phyloP scores from a whole-genome alignment of 495 filamentous ascomycete species.

The Clohesyomyces aquaticus region DNA sequence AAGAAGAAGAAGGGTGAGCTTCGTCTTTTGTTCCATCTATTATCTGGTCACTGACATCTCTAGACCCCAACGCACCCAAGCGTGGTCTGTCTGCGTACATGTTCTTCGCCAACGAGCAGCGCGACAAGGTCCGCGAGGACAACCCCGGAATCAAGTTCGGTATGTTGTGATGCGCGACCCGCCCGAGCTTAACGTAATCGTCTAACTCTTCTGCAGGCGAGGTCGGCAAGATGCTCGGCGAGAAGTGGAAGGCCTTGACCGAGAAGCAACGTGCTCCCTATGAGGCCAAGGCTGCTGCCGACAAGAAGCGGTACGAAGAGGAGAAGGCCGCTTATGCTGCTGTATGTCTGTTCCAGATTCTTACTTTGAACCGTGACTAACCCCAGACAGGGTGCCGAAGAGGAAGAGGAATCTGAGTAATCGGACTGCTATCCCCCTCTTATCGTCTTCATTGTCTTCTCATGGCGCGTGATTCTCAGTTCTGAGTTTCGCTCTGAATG shows the following conservation, averaged over 20 bases:
- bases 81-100: constrained; percentile 99
- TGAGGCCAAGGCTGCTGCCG: constrained; percentile 89
- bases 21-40: constrained; percentile 25
- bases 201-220: constrained; percentile 63
- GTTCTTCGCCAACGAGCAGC: constrained; percentile 99
- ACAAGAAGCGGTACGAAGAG: constrained; percentile 98
- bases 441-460: constrained; percentile 9
- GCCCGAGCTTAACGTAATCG: background rate
- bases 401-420: constrained; percentile 42
- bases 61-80: constrained; percentile 98
- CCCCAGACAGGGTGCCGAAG: constrained; percentile 28
- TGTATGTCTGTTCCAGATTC: constrained; percentile 34
- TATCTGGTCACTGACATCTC: constrained; percentile 26
- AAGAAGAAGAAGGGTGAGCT: constrained; percentile 86
- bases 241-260: constrained; percentile 94
- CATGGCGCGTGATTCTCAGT: background rate
- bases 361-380: background rate
- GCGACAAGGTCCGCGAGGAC: constrained; percentile 96
- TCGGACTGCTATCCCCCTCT: background rate
- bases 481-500: constrained; percentile 14
- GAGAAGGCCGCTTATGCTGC: constrained; percentile 86
- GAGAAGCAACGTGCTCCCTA: constrained; percentile 90
- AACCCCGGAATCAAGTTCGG: constrained; percentile 98
- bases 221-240: constrained; percentile 95
- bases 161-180: constrained; percentile 51